Evolutionary conservation across 2,329 filamentous ascomycete species (phyloP), one percentile per base, ranked within the genome.

Genomic region (Pseudogymnoascus sp.): DNA sequence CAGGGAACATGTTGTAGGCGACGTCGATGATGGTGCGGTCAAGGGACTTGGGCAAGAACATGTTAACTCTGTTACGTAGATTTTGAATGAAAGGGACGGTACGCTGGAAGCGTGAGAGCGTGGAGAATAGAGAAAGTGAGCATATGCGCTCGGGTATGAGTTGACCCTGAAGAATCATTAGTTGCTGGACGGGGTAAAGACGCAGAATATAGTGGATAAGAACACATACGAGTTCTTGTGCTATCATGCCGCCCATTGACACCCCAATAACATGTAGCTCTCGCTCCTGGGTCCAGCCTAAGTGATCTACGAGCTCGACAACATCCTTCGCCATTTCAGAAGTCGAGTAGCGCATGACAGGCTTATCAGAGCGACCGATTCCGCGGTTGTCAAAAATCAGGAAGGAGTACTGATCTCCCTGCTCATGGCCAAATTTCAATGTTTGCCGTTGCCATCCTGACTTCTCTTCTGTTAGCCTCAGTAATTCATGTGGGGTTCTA

Each of bases 171-270:
- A 38, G 26, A 39, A 60, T 31, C 33, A 23, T 61, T 31, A 21
- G 26, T 4, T 11, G n/a, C 10, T 11, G 26, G 45, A 21, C 19
- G 21, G 4, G 2, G 33, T 33, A 58, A 60, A 38, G 29, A 7
- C 6, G 16, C 5, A 29, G 59, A 19, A 60, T 10, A 61, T 64
- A 14, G 70, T 69, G 21, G 26, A 31, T 5, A 26, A 23, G 21
- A 41, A 23, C 11, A 71, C 75, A 70, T 73, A 80, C 82, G 3
- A 96, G 71, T 76, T 96, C 92, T 74, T 96, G 92, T 2, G 90
- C 85, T 69, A 96, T 93, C 92, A 96, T 96, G 70, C 92, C 91
- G 66, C 91, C 91, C 82, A 96, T 89, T 64, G 87, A 91, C 66
- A 93, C 85, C 62, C 91, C 92, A 35, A 89, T 79, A 61, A 95